These are phyloP conservation scores for Acacia melanoxylon DNA, from an alignment of 306 rosid species.

Conservation along the genomic window DNA sequence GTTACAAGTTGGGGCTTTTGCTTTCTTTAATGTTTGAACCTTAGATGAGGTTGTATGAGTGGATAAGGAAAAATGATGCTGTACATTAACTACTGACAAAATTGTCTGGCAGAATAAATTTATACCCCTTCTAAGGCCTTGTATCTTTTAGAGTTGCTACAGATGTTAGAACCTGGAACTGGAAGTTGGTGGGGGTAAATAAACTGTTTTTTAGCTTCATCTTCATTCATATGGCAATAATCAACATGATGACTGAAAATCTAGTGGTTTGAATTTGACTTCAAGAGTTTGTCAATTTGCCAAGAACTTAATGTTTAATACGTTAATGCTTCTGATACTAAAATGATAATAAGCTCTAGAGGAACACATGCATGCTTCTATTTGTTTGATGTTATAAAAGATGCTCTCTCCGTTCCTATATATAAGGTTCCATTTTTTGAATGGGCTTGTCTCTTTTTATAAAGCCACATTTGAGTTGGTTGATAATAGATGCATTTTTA, in stretches of 20 bases:
- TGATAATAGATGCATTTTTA: too few species aligned
- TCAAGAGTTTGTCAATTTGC: conserved; percentile 8
- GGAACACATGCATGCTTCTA: not conserved
- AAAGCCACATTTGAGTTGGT: too few species aligned
- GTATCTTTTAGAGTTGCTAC: not conserved
- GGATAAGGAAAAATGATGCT: not conserved
- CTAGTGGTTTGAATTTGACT: not conserved
- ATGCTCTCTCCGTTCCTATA: too few species aligned
- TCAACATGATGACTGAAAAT: not conserved
- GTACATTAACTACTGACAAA: not conserved
- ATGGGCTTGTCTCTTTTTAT: too few species aligned
- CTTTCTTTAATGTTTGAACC: not conserved
- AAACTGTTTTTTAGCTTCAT: not conserved
- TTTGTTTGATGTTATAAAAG: not conserved
- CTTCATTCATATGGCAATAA: not conserved
- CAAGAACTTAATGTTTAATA: not conserved
- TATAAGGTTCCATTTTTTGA: too few species aligned
- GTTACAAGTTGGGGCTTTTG: too few species aligned
- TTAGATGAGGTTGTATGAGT: not conserved
- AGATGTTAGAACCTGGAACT: not conserved
- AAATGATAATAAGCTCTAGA: not conserved
- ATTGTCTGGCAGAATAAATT: not conserved
- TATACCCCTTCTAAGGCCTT: not conserved
- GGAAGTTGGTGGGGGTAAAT: conserved; percentile 1
- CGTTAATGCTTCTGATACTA: not conserved